A percentile compares a stretch with the other conserved stretches of the same genome.
These are phyloP conservation scores for Xerocomus potaroensis DNA, from an alignment of 768 basidiomycete species.

Conservation along the genomic window DNA sequence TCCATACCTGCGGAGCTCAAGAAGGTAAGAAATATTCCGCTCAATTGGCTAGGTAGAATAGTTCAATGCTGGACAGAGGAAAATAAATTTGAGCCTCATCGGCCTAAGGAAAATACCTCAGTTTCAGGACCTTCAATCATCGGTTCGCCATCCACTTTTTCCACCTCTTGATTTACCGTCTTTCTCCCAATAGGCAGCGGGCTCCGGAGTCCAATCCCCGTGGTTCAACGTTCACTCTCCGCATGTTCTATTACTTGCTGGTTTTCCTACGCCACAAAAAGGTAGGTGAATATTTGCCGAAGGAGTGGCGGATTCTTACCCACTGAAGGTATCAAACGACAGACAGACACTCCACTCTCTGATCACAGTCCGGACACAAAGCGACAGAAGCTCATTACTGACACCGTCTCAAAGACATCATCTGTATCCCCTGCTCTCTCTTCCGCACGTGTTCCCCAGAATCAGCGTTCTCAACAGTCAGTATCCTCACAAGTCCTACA, in stretches of 20 bases:
- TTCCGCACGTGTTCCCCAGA: constrained; percentile 19
- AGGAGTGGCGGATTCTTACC: constrained; percentile 11
- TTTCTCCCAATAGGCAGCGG: constrained; percentile 29
- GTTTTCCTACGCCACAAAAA: constrained; percentile 39
- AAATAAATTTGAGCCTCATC: constrained; percentile 54
- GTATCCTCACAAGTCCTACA: constrained; percentile 18
- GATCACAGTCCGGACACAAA: constrained; percentile 45
- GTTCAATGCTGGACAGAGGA: constrained; percentile 39
- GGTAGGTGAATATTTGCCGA: constrained; percentile 19
- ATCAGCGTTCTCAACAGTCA: constrained; percentile 19
- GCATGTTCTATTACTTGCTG: constrained; percentile 45
- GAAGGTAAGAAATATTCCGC: constrained; percentile 39
- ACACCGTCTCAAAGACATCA: constrained; percentile 16
- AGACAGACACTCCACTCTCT: constrained; percentile 34
- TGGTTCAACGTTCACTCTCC: constrained; percentile 54
- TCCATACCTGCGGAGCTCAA: constrained; percentile 55
- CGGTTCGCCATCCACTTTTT: constrained; percentile 32
- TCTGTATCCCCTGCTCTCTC: constrained; percentile 21
- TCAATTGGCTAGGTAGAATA: background rate
- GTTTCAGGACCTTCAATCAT: constrained; percentile 48
- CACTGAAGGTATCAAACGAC: constrained; percentile 38
- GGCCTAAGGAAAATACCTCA: constrained; percentile 41
- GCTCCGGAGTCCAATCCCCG: constrained; percentile 36
- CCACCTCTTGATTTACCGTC: background rate
- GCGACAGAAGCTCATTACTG: constrained; percentile 26